Evolutionary conservation across 2,329 filamentous ascomycete genomes (phyloP), one percentile per base, ranked within the genome.

Genomic region (Pyrenophora teres): DNA sequence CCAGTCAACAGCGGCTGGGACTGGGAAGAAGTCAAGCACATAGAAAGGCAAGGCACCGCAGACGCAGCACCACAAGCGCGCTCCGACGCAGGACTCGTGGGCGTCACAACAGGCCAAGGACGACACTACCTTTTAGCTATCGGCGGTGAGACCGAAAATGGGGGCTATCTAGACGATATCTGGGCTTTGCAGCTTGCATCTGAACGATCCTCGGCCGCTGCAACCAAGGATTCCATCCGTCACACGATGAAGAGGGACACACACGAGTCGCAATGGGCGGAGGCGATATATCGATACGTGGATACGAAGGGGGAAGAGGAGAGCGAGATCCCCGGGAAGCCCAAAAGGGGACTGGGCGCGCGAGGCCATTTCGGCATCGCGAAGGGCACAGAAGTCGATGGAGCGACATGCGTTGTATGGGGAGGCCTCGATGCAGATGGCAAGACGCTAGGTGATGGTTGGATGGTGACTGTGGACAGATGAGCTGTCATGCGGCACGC

Each of bases 181-280:
- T 83, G 80, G 80, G 74, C 79, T 1, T 74, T 83, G 50, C 81
- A 83, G 61, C 69, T 84, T 3, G 76, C 78, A 3, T 73, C 80
- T 0, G 75, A 78, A 25, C 72, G 72, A 2, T 71, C 75, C 30
- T 79, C 73, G 10, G 76, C 77, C 0, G 80, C 81, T 6, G 74
- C 74, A 10, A 68, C 77, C 23, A 83, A 83, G 64, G 81, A 83
- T 56, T 69, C 71, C 8, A 77, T 81, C 23, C 72, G 80, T 3
- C 65, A 74, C 13, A 74, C 71, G 43, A 59, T 83, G 12, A 76
- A 74, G 25, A 68, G 70, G 18, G 74, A 78, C 6, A 81, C 80
- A n/a, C 76, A 77, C 3, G 74, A 77, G 50, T 74, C 73, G 13
- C 74, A 72, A 45, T 84, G 81, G 81, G 75, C 77, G 3, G 79